Evolutionary conservation across 179 eudicot species (phyloP), one percentile per base, ranked within the genome.

Genomic region (Nepenthes alata): DNA sequence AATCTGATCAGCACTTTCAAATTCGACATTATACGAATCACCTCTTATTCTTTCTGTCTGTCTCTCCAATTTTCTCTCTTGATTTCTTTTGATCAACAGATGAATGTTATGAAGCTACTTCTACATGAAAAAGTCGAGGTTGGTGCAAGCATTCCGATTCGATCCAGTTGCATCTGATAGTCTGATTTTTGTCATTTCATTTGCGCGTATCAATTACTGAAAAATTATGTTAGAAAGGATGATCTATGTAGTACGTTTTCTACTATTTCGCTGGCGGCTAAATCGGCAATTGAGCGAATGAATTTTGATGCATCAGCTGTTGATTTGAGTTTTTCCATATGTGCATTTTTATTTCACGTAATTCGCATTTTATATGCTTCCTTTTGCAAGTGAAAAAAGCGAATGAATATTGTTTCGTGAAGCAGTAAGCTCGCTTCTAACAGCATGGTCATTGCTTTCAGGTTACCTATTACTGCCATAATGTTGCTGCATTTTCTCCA

Each of bases 111-210:
- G 52, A 75, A 75, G 57, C 61, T 71, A 41, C 77, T 73, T 37
- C 53, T 62, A 48, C 73, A 58, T 59, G 70, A 73, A 44, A 63
- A 70, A 67, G 81, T 77, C 59, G 81, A 77, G 81, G 81, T 73
- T 3, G 35, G 75, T 51, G 25, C 35, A 10, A 6, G 41, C 11
- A 41, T 11, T 14, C 12, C 9, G n/a, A 11, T 49, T 54, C 58
- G 12, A 55, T 55, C n/a, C 7, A 4, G 35, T 4, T 25, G 6
- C 4, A 11, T 57, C 48, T 47, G 13, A 25, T 45, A 38, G 6
- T 62, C 4, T 14, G 11, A 49, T 11, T 1, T 8, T 35, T 51
- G 11, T n/a, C 36, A 15, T 25, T 35, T 60, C 65, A 3, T 49
- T 3, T 8, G 45, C 8, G 8, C 8, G 8, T 41, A 41, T 41